A percentile compares a stretch with the other conserved stretches of the same genome.
Conservation (phyloP, 495 filamentous ascomycete genomes). For the Parmelia sp. region DNA sequence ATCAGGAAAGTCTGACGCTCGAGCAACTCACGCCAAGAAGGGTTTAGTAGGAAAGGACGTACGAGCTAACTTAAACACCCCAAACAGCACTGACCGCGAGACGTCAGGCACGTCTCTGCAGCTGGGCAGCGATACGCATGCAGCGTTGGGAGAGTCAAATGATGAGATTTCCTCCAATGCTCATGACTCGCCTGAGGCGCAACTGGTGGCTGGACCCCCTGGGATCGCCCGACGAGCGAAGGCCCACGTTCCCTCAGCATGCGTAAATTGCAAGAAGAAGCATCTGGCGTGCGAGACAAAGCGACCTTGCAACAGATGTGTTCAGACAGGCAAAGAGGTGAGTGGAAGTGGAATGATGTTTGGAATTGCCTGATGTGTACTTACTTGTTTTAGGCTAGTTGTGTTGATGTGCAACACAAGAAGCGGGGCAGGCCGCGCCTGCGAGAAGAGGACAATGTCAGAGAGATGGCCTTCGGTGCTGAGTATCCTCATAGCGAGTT, state of each 20-base stretch:
- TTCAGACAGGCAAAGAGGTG: slow-evolving; percentile 60
- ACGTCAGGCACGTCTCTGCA: slow-evolving; percentile 20
- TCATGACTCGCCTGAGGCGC: slow-evolving; percentile 26
- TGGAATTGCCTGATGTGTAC: slow-evolving; percentile 3
- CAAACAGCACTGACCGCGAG: slow-evolving; percentile 23
- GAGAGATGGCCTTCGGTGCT: slow-evolving; percentile 29
- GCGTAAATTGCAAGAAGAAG: slow-evolving; percentile 94
- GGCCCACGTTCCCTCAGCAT: slow-evolving; percentile 92
- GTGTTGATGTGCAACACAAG: slow-evolving; percentile 83
- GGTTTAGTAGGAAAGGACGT: slow-evolving; percentile 21
- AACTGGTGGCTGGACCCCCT: slow-evolving; percentile 24
- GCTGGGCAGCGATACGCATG: slow-evolving; percentile 11
- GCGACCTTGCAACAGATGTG: slow-evolving; percentile 56
- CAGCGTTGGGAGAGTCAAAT: slow-evolving; percentile 19
- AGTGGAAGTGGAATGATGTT: slow-evolving; percentile 27
- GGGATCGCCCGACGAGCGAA: slow-evolving; percentile 67
- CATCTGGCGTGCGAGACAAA: slow-evolving; percentile 75
- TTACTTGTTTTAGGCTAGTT: slow-evolving; percentile 23
- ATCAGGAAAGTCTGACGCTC: neutral
- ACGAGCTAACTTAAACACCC: slow-evolving; percentile 22
- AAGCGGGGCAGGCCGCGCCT: slow-evolving; percentile 88
- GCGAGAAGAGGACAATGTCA: slow-evolving; percentile 62
- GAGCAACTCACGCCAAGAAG: slow-evolving; percentile 17
- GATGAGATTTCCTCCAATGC: slow-evolving; percentile 24
- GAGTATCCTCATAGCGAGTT: slow-evolving; percentile 23